These are phyloP conservation scores for Galeopsis tetrahit DNA, from an alignment of 257 asterid species.

Conservation along the genomic window DNA sequence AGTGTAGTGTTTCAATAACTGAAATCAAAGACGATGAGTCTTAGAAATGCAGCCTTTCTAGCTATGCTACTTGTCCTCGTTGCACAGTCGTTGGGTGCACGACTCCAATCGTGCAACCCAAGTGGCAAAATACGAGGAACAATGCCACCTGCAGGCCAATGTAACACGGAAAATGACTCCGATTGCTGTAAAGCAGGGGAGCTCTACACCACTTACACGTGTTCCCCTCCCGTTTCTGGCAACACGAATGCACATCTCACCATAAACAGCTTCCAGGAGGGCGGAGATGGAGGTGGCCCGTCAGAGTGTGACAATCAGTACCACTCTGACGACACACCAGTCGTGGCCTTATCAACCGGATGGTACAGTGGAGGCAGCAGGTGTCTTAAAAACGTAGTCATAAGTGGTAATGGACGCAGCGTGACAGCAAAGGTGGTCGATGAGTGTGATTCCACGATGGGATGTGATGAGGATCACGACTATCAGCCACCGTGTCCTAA, in stretches of 20 bases:
- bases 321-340: slow-evolving; percentile 47
- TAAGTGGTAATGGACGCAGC: slow-evolving; percentile 45
- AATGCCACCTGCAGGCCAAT: slow-evolving; percentile 48
- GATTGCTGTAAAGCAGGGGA: slow-evolving; percentile 43
- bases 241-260: slow-evolving; percentile 48
- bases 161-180: slow-evolving; percentile 44
- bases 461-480: slow-evolving; percentile 48
- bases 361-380: slow-evolving; percentile 46
- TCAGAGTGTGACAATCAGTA: slow-evolving; percentile 47
- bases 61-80: slow-evolving; percentile 28
- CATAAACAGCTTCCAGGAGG: slow-evolving; percentile 46
- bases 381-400: slow-evolving; percentile 36
- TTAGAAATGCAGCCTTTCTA: slow-evolving; percentile 14
- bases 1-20: neutral
- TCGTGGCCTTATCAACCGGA: slow-evolving; percentile 52
- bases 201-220: slow-evolving; percentile 41
- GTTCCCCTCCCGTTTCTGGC: slow-evolving; percentile 40
- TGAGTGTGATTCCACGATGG: slow-evolving; percentile 54
- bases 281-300: slow-evolving; percentile 51
- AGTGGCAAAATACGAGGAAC: slow-evolving; percentile 43
- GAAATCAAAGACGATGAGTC: slow-evolving; percentile 11
- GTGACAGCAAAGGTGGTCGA: slow-evolving; percentile 52
- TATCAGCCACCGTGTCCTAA: slow-evolving; percentile 57
- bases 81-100: slow-evolving; percentile 18
- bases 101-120: slow-evolving; percentile 41